Evolutionary conservation across 2,329 filamentous ascomycete genomes (phyloP).

Genomic region (Leptographium galeiforme): DNA sequence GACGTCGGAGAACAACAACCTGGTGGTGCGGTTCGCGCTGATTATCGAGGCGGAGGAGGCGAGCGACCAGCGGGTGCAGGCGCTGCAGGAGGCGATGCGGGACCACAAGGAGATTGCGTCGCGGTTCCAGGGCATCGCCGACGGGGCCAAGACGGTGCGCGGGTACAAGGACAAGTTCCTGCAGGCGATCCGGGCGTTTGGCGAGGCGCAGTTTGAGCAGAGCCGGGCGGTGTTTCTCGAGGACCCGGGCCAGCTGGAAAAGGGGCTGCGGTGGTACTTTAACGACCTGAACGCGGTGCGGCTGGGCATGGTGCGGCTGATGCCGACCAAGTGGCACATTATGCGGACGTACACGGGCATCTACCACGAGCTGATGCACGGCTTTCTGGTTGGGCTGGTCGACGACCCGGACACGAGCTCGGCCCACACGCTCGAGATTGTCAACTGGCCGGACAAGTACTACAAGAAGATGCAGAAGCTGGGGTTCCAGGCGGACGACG

Average conservation of each 20-base stretch:
- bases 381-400: conserved; percentile 72
- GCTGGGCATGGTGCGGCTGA: conserved; percentile 77
- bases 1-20: conserved; percentile 70
- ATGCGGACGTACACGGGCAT: conserved; percentile 79
- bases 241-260: conserved; percentile 72
- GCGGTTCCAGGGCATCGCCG: conserved; percentile 88
- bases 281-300: conserved; percentile 94
- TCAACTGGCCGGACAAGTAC: conserved; percentile 93
- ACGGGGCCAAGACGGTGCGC: conserved; percentile 79
- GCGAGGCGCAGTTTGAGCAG: conserved; percentile 59
- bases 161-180: conserved; percentile 97
- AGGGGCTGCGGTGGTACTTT: conserved; percentile 90
- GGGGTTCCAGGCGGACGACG: conserved; percentile 60
- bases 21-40: conserved; percentile 83
- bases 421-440: conserved; percentile 77
- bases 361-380: conserved; percentile 91
- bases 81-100: conserved; percentile 84
- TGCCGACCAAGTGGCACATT: conserved; percentile 96
- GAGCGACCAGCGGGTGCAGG: conserved; percentile 82
- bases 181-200: conserved; percentile 60
- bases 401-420: conserved; percentile 77
- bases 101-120: conserved; percentile 92
- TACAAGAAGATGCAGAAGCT: conserved; percentile 92
- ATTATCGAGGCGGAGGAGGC: conserved; percentile 94
- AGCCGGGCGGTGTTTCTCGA: conserved; percentile 64